These are phyloP conservation scores for Hypoxylon intermedium DNA, from an alignment of 495 filamentous ascomycete genomes.

Conservation along the genomic window DNA sequence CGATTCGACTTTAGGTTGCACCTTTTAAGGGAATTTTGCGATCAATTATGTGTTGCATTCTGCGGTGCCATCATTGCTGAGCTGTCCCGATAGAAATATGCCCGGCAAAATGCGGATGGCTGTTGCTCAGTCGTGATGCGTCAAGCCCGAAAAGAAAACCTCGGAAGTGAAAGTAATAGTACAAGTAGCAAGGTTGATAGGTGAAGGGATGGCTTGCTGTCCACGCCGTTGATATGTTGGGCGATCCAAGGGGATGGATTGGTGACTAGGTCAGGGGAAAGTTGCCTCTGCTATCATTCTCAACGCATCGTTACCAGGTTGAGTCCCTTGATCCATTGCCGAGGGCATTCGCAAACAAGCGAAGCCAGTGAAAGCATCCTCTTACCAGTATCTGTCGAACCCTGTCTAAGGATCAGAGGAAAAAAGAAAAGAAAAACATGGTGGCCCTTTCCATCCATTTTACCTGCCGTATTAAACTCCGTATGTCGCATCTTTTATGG, in stretches of 20 bases:
- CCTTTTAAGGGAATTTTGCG: constrained; percentile 47
- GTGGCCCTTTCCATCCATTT: constrained; percentile 47
- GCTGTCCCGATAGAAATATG: constrained; percentile 46
- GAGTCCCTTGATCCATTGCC: constrained; percentile 14
- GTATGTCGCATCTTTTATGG: constrained; percentile 40
- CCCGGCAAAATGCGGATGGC: constrained; percentile 46
- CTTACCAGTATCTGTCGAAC: constrained; percentile 31
- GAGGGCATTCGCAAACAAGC: constrained; percentile 19
- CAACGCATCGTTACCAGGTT: constrained; percentile 30
- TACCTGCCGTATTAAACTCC: constrained; percentile 49
- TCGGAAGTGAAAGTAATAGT: constrained; percentile 47
- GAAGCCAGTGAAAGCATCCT: constrained; percentile 37
- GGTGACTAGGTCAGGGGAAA: constrained; percentile 11
- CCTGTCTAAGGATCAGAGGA: constrained; percentile 36
- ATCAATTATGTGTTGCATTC: constrained; percentile 50
- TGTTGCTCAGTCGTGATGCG: constrained; percentile 46
- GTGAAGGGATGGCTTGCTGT: constrained; percentile 41
- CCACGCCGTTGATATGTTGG: constrained; percentile 39
- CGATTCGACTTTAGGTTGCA: constrained; percentile 46
- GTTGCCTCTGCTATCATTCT: constrained; percentile 34
- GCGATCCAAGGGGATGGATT: constrained; percentile 28
- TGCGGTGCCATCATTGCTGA: constrained; percentile 46
- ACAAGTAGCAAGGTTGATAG: constrained; percentile 41
- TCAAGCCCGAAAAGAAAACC: constrained; percentile 45
- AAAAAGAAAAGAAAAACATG: constrained; percentile 23